Evolutionary conservation across 768 basidiomycete species (phyloP).

Genomic region (Phaeolepiota aurea): DNA sequence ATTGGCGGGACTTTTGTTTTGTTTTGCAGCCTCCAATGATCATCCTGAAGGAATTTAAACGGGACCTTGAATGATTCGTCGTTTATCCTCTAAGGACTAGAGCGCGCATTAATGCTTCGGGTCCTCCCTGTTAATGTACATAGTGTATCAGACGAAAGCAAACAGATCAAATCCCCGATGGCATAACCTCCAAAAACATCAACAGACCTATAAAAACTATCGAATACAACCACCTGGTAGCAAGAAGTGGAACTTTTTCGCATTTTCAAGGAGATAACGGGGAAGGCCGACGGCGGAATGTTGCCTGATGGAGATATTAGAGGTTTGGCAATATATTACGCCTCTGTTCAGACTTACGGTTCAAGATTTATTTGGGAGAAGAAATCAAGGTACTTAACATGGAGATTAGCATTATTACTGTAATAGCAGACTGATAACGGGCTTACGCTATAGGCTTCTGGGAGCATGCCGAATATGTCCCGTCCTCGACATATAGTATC

Average conservation of each 20-base stretch:
- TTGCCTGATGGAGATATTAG: constrained; percentile 14
- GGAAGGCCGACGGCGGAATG: constrained; percentile 45
- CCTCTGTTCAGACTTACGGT: constrained; percentile 26
- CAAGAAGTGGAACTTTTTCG: constrained; percentile 41
- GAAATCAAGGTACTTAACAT: constrained; percentile 40
- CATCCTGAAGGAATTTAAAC: too few species aligned
- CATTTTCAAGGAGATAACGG: constrained; percentile 40
- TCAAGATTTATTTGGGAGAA: constrained; percentile 43
- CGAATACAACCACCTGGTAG: constrained; percentile 48
- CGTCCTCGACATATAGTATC: constrained; percentile 48
- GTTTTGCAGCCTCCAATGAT: too few species aligned
- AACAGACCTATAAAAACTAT: too few species aligned
- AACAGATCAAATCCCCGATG: too few species aligned
- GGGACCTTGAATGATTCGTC: too few species aligned
- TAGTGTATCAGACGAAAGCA: too few species aligned
- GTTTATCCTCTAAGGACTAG: too few species aligned
- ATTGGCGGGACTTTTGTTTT: too few species aligned
- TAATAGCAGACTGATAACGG: background rate
- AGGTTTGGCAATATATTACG: background rate
- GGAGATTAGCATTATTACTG: constrained; percentile 1
- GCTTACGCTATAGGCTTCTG: constrained; percentile 50
- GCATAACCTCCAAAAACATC: too few species aligned
- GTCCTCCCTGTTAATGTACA: too few species aligned
- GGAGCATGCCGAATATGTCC: constrained; percentile 60
- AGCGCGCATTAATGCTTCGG: too few species aligned